phyloP scores from a whole-genome alignment of 2,329 filamentous ascomycete genomes.

The Aspergillus oerlinghausenensis region DNA sequence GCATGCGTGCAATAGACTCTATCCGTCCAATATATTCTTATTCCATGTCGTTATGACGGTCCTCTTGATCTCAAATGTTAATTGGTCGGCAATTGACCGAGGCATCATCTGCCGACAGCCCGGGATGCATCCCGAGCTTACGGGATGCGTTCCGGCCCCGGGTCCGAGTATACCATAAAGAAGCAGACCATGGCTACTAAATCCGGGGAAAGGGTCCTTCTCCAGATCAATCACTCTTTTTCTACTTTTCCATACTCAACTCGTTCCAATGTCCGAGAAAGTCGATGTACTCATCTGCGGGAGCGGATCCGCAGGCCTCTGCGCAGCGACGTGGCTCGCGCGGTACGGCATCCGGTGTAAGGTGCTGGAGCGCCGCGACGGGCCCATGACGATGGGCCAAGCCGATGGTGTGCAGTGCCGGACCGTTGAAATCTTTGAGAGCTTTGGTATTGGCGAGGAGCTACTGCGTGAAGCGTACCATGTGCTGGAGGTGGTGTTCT shows the following conservation, averaged over 20 bases:
- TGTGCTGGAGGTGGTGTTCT: conserved; percentile 56
- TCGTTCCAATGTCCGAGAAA: conserved; percentile 16
- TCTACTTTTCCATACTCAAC: background rate
- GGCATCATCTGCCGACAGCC: background rate
- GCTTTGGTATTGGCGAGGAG: conserved; percentile 52
- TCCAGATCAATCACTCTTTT: background rate
- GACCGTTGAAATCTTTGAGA: conserved; percentile 60
- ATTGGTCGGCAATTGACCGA: background rate
- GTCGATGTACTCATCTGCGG: conserved; percentile 58
- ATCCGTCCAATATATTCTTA: background rate
- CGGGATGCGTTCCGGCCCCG: conserved; percentile 9
- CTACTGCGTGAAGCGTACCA: conserved; percentile 56
- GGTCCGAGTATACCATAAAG: background rate
- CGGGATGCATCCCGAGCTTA: background rate
- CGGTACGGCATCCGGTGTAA: conserved; percentile 53
- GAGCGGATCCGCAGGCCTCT: conserved; percentile 59
- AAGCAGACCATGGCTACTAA: background rate
- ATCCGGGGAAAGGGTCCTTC: background rate
- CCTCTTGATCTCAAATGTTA: background rate
- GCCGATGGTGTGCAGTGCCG: conserved; percentile 61
- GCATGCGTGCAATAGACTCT: background rate
- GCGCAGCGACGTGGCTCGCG: conserved; percentile 58
- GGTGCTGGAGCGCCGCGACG: conserved; percentile 54
- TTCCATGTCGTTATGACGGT: background rate
- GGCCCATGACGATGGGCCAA: conserved; percentile 55